Conservation (phyloP, 805 yeast genomes). For the Yamadazyma akitaensis region DNA sequence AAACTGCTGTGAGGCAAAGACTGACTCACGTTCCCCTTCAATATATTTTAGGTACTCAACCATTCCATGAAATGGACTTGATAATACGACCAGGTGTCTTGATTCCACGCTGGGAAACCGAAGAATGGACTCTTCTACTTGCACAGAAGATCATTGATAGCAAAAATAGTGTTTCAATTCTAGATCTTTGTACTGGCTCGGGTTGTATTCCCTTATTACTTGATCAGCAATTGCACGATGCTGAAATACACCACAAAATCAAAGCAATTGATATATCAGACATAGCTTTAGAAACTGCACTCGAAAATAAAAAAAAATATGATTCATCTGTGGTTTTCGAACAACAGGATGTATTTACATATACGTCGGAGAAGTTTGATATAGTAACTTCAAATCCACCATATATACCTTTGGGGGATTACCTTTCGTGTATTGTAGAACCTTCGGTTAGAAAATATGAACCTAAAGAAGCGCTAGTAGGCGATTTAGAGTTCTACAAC, state of each 20-base stretch:
- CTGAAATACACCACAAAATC: slow-evolving; percentile 16
- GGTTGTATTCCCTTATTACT: slow-evolving; percentile 78
- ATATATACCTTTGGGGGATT: slow-evolving; percentile 57
- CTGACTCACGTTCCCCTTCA: slow-evolving; percentile 67
- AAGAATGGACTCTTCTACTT: slow-evolving; percentile 71
- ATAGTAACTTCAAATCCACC: slow-evolving; percentile 89
- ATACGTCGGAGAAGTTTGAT: slow-evolving; percentile 29
- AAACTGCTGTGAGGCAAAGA: slow-evolving; percentile 52
- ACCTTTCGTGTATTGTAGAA: slow-evolving; percentile 47
- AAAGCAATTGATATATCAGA: slow-evolving; percentile 57
- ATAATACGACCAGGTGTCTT: slow-evolving; percentile 62
- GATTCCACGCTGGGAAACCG: slow-evolving; percentile 95
- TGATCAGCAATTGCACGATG: slow-evolving; percentile 17
- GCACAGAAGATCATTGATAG: slow-evolving; percentile 12
- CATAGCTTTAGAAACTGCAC: slow-evolving; percentile 50
- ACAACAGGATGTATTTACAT: slow-evolving; percentile 6
- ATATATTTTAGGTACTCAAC: slow-evolving; percentile 81
- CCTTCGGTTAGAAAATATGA: slow-evolving; percentile 68
- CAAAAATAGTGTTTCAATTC: slow-evolving; percentile 19
- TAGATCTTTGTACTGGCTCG: slow-evolving; percentile 84
- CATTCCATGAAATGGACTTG: slow-evolving; percentile 71
- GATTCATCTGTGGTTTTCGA: slow-evolving; percentile 6
- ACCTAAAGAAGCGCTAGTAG: slow-evolving; percentile 77
- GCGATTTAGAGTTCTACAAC: slow-evolving; percentile 67
- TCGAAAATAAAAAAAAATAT: slow-evolving; percentile 33